A percentile compares a stretch with the other conserved stretches of the same genome.
Evolutionary conservation across 208 protist species (phyloP).

Genomic region (Trypanosomatidae sp.): DNA sequence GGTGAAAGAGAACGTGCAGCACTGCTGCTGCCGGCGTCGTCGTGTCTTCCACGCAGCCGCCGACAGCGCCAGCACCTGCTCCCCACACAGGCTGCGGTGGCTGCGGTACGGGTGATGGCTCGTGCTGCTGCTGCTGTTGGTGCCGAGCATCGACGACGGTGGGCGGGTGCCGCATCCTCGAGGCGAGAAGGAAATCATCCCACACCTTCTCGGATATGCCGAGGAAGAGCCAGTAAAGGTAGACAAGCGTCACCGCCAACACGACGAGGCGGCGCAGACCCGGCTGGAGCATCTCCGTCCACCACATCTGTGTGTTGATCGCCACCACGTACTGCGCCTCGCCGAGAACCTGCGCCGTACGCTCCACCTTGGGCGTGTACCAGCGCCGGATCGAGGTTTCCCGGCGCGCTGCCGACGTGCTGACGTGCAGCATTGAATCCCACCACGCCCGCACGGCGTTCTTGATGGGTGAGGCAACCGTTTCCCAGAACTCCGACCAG

Average conservation of each 20-base stretch:
- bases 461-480: slow-evolving; percentile 74
- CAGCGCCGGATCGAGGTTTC: slow-evolving; percentile 76
- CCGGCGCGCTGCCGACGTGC: slow-evolving; percentile 35
- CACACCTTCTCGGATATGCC: slow-evolving; percentile 26
- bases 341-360: slow-evolving; percentile 8
- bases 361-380: slow-evolving; percentile 43
- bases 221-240: slow-evolving; percentile 40
- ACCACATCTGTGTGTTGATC: slow-evolving; percentile 37
- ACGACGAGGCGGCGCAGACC: slow-evolving; percentile 9
- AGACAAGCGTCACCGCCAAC: slow-evolving; percentile 20
- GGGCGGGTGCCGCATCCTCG: slow-evolving; percentile 20
- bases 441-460: slow-evolving; percentile 82
- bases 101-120: too few species aligned
- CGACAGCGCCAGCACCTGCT: too few species aligned
- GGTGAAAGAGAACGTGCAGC: too few species aligned
- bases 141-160: too few species aligned
- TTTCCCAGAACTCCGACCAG: slow-evolving; percentile 81
- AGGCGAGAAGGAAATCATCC: slow-evolving; percentile 29
- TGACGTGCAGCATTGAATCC: slow-evolving; percentile 66
- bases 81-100: too few species aligned
- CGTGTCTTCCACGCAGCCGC: too few species aligned
- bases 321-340: slow-evolving; percentile 28
- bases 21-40: too few species aligned
- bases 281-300: slow-evolving; percentile 22
- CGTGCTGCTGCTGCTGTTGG: too few species aligned